Conservation (phyloP, 1,284 basidiomycete genomes). For the Fistulinella cinereoalba region DNA sequence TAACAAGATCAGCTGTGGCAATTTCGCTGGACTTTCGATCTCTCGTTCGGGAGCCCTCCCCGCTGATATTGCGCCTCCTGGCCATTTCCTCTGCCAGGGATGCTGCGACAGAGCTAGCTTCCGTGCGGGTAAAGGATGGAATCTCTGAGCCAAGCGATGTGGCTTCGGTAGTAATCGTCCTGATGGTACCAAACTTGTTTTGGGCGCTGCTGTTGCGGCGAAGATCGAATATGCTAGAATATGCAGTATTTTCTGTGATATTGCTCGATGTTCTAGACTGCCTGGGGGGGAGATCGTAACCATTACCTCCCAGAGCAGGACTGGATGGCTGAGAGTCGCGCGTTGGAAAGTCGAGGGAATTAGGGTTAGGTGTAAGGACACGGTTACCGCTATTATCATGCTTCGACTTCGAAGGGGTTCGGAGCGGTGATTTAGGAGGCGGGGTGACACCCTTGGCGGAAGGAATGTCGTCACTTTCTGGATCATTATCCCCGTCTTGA, state of each 20-base stretch:
- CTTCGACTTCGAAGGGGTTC: slow-evolving; percentile 36
- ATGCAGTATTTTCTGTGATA: slow-evolving; percentile 53
- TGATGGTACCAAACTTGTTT: slow-evolving; percentile 72
- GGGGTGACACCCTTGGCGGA: slow-evolving; percentile 35
- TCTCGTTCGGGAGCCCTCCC: slow-evolving; percentile 37
- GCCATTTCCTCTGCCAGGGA: slow-evolving; percentile 44
- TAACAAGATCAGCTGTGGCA: slow-evolving; percentile 55
- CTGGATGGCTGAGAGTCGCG: slow-evolving; percentile 25
- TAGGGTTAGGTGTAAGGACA: slow-evolving; percentile 27
- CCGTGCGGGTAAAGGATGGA: slow-evolving; percentile 60
- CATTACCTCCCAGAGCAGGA: slow-evolving; percentile 29
- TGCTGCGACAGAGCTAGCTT: slow-evolving; percentile 52
- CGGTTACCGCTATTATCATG: slow-evolving; percentile 28
- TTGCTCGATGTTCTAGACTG: slow-evolving; percentile 52
- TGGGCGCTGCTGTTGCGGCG: slow-evolving; percentile 42
- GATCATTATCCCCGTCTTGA: slow-evolving; percentile 22
- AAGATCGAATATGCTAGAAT: slow-evolving; percentile 64
- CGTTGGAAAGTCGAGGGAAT: slow-evolving; percentile 30
- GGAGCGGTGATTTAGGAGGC: slow-evolving; percentile 57
- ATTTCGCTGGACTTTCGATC: slow-evolving; percentile 64
- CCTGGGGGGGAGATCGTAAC: slow-evolving; percentile 42
- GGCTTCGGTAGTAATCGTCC: slow-evolving; percentile 72
- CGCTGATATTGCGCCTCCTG: slow-evolving; percentile 38
- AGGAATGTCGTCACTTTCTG: slow-evolving; percentile 35
- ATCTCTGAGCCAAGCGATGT: slow-evolving; percentile 58